Conservation (phyloP, 352 stramenopile genomes). For the Pelagophyceae sp. region DNA sequence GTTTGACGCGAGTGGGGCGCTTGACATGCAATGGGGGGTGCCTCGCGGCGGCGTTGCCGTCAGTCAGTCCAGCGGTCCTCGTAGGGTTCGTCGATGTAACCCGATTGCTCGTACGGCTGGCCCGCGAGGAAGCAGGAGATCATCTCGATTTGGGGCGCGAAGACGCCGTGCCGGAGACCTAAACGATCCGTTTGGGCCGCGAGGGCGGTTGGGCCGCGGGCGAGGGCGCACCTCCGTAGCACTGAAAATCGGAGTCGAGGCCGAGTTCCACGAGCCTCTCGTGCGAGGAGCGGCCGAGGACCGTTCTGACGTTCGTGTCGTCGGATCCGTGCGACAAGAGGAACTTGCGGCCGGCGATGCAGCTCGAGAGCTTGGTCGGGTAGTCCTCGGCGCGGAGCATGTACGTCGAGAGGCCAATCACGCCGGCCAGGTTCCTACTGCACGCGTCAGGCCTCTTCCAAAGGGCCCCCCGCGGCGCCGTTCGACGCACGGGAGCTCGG, state of each 20-base stretch:
- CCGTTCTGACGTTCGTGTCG: not conserved
- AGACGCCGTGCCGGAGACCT: not conserved
- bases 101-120: too few species aligned
- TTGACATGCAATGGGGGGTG: too few species aligned
- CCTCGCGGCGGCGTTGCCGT: too few species aligned
- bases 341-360: not conserved
- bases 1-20: too few species aligned
- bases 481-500: not conserved
- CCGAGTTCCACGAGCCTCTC: not conserved
- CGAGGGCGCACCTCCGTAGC: too few species aligned
- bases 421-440: not conserved
- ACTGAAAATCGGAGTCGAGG: not conserved
- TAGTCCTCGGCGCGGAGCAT: not conserved
- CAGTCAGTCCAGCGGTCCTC: too few species aligned
- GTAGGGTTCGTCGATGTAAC: too few species aligned
- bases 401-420: not conserved
- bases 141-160: not conserved
- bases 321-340: not conserved
- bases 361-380: not conserved
- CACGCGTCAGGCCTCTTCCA: too few species aligned
- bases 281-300: not conserved
- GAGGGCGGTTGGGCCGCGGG: too few species aligned
- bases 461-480: too few species aligned
- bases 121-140: too few species aligned
- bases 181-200: too few species aligned